These are phyloP conservation scores for Lasiodiplodia theobromae DNA, from an alignment of 2,329 filamentous ascomycete species.

Conservation along the genomic window DNA sequence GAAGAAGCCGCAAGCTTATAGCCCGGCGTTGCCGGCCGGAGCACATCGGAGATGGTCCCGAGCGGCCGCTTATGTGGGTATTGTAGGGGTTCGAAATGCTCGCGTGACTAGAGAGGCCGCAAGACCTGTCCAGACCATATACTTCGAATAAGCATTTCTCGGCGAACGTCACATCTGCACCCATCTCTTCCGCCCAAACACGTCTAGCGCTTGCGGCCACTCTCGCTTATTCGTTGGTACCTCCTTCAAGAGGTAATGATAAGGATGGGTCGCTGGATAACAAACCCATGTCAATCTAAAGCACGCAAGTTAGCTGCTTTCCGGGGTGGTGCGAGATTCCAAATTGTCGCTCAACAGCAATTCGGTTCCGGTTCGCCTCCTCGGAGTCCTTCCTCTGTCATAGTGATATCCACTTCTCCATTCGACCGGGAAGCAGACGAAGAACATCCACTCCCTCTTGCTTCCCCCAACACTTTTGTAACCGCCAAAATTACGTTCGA, in stretches of 20 bases:
- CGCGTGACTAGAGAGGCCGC: neutral
- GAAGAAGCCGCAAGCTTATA: neutral
- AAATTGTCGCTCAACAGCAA: neutral
- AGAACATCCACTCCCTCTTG: neutral
- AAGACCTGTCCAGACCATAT: neutral
- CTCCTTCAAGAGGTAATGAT: constrained; percentile 20
- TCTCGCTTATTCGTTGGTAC: neutral
- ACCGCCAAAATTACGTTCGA: neutral
- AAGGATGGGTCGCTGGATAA: neutral
- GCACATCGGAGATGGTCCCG: neutral
- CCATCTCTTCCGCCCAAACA: neutral
- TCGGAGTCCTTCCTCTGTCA: neutral
- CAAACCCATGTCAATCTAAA: neutral
- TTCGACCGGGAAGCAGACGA: neutral
- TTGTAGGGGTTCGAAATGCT: neutral
- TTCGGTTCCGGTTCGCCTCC: neutral
- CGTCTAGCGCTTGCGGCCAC: neutral
- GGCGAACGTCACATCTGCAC: constrained; percentile 1
- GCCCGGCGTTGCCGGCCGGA: too few species aligned
- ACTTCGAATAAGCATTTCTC: neutral
- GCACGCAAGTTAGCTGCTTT: neutral
- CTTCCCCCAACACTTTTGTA: neutral
- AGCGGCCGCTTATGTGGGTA: neutral
- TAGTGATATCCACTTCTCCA: neutral
- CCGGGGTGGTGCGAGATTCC: neutral